phyloP scores from a whole-genome alignment of 331 rosid species.

The Erythrophleum ivorense region DNA sequence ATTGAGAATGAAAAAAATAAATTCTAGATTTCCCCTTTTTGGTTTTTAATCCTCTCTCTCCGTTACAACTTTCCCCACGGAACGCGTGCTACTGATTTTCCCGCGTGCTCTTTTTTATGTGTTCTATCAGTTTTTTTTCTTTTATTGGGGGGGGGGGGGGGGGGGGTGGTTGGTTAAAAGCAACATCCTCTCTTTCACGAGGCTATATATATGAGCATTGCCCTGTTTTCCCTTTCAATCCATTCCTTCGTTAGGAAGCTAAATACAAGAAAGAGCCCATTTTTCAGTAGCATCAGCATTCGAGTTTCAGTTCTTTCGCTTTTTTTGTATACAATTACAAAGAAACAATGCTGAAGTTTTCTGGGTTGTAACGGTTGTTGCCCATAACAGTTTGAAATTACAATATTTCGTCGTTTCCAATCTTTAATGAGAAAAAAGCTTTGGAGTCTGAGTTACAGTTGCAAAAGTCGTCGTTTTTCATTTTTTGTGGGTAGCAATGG shows the following conservation, averaged over 20 bases:
- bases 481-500: conserved; percentile 23
- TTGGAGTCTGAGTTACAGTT: neutral
- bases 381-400: neutral
- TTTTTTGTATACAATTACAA: neutral
- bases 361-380: neutral
- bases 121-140: neutral
- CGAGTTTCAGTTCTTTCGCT: neutral
- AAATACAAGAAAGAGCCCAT: neutral
- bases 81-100: too few relatives aligned
- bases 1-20: too few relatives aligned
- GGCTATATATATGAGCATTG: neutral
- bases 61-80: too few relatives aligned
- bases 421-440: neutral
- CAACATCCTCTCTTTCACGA: neutral
- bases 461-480: neutral
- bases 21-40: too few relatives aligned
- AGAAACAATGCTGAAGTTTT: neutral
- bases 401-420: neutral
- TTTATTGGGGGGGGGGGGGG: too few relatives aligned
- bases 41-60: too few relatives aligned
- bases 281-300: neutral
- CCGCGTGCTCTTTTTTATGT: too few relatives aligned
- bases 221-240: neutral
- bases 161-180: neutral
- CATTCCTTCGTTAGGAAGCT: neutral